Evolutionary conservation across 352 stramenopile genomes (phyloP), one percentile per base, ranked within the genome.

Genomic region (Phytophthora chlamydospora): DNA sequence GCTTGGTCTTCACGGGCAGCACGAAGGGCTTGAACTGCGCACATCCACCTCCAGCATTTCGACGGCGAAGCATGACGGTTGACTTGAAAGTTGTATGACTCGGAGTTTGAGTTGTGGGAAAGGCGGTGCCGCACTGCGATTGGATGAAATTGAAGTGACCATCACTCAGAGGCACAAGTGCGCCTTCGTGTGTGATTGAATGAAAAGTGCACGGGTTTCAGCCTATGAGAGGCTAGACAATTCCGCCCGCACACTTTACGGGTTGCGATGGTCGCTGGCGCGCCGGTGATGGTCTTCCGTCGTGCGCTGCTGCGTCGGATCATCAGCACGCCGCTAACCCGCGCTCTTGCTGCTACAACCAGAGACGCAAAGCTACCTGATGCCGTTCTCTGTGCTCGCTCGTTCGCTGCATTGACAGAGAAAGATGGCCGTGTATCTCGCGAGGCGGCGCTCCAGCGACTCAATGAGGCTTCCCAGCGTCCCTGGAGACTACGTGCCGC

Each of bases 21-120:
- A 93, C 82, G 47, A 93, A 93, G 14, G 78, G 85, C 60, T 93
- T 93, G 76, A 88, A 93, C 38, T 83, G 76, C 40, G 69, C 56
- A 48, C 65, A 44, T 11, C 49, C 51, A 14, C 55, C 39, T 13
- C 51, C 57, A 10, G 48, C 50, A 9, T 52, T 49, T 9, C 78
- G 58, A 34, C 81, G 68, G 11, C 80, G 80, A 36, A 91, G 61
- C 46, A 93, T 58, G 70, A 80, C 77, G 83, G 24, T 6, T 78
- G 10, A 17, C 12, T 32, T 34, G 33, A 11, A 54, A 6, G 0
- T 12, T 43, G 16, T n/a, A 5, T 43, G 14, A 41, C 19, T 46
- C 19, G 31, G n/a, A 42, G 21, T 57, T 62, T 34, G 53, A 68
- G 52, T 8, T 62, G 50, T 13, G n/a, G 39, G 14, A 64, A 63